Base-by-base conservation (phyloP, 1,284 basidiomycete species). In the Ustilago sp. region DNA sequence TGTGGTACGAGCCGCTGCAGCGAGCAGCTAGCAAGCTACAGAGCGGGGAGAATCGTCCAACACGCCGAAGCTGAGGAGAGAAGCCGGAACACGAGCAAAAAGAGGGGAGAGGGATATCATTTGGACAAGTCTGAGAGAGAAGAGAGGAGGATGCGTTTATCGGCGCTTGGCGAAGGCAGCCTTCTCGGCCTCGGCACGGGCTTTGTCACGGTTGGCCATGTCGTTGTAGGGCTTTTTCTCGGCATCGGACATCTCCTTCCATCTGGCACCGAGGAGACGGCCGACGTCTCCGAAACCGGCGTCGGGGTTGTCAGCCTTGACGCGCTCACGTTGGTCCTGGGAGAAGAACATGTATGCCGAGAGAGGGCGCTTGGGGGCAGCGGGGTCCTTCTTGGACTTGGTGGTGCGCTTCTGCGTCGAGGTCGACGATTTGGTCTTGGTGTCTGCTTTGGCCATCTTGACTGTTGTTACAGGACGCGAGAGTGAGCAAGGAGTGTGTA, bases 331-430 rank as follows among this genome's bases (percentile, higher is more conserved):
- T 92, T 93, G 93, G 88, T 95, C 95, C 87, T 95, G 93, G 84
- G 91, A 92, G 90, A 98, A 98, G 92, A 95, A 95, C 95, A 98
- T 97, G 89, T 97, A 98, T 62, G 95, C 94, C 59, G 94, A 96
- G 60, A 97, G 90, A 2, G 94, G 92, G 60, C 94, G 91, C 88
- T 95, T 95, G 68, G 94, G 94, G 11, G 92, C 92, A 85, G 92
- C 92, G 73, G 90, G 90, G 87, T 93, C 88, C 85, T 88, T 88
- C 86, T 83, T 83, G 78, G 80, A 63, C 77, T 80, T 80, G 66
- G 78, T 76, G 59, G 71, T 68, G 67, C 81, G 72, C 65, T 79
- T 70, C 56, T 63, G 57, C 57, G 73, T 68, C 63, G 63, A 64
- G 48, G 80, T 69, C 52, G 80, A 68, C 55, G 77, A 78, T 68